Evolutionary conservation across 768 basidiomycete species (phyloP).

Genomic region (Nevesoporus exiguus): DNA sequence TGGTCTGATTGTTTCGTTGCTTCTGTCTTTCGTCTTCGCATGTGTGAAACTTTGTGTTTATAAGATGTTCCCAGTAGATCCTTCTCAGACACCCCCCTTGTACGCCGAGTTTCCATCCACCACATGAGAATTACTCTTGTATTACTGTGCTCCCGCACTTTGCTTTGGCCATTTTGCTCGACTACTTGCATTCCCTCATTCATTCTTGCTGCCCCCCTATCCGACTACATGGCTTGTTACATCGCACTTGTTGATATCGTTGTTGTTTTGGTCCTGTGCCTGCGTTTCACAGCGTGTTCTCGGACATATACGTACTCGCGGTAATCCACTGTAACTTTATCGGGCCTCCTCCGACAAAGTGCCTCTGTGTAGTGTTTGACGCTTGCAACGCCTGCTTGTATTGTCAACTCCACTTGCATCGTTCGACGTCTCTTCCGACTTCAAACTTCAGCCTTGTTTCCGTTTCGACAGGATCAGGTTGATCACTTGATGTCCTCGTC

Average conservation of each 20-base stretch:
- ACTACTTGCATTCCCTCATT: constrained; percentile 9
- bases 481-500: constrained; percentile 1
- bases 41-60: constrained; percentile 6
- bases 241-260: constrained; percentile 5
- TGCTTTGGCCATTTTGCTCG: not conserved
- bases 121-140: constrained; percentile 1
- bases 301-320: not conserved
- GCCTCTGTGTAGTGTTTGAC: constrained; percentile 8
- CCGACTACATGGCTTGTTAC: not conserved
- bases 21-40: not conserved
- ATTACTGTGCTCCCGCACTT: not conserved
- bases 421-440: not conserved
- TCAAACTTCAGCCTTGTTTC: not conserved
- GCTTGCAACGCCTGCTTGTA: not conserved
- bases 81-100: not conserved
- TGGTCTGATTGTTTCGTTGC: constrained; percentile 43
- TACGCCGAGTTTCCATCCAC: constrained; percentile 2
- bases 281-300: not conserved
- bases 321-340: constrained; percentile 12
- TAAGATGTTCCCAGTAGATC: not conserved
- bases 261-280: constrained; percentile 17
- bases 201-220: not conserved
- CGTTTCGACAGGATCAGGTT: constrained; percentile 1
- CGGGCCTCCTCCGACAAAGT: constrained; percentile 22
- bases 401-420: not conserved